Evolutionary conservation across 2,329 filamentous ascomycete genomes (phyloP).

Genomic region (Pseudogymnoascus sp.): DNA sequence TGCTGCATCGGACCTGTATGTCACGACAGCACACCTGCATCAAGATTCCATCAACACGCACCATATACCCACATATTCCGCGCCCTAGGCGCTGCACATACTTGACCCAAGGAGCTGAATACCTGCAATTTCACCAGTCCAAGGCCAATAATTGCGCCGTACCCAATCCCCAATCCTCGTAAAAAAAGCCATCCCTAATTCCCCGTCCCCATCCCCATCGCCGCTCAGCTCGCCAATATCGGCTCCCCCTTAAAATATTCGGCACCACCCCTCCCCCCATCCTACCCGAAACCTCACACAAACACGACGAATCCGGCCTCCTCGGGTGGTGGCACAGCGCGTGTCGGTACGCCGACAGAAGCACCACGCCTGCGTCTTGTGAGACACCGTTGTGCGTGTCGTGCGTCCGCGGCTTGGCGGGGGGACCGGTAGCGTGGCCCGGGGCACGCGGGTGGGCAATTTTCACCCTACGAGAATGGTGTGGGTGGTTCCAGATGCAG

Average conservation of each 20-base stretch:
- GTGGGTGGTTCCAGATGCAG: neutral
- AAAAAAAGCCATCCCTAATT: neutral
- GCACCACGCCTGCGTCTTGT: neutral
- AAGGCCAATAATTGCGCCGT: neutral
- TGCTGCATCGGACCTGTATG: neutral
- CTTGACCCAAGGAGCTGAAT: neutral
- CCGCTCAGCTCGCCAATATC: neutral
- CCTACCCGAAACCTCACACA: neutral
- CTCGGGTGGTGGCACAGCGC: neutral
- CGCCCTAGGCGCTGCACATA: neutral
- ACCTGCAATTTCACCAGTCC: neutral
- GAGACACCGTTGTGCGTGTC: neutral
- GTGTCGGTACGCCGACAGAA: neutral
- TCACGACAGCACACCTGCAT: constrained; percentile 4
- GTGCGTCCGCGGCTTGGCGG: constrained; percentile 3
- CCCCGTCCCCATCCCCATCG: neutral
- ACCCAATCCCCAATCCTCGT: neutral
- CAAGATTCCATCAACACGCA: neutral
- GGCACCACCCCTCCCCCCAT: neutral
- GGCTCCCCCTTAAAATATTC: constrained; percentile 1
- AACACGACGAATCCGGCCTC: neutral
- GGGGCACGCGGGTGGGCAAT: neutral
- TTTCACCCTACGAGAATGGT: neutral
- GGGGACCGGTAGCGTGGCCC: constrained; percentile 2
- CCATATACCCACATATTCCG: neutral